These are phyloP conservation scores for Aspergillus ustus DNA, from an alignment of 2,329 filamentous ascomycete genomes.

Conservation along the genomic window DNA sequence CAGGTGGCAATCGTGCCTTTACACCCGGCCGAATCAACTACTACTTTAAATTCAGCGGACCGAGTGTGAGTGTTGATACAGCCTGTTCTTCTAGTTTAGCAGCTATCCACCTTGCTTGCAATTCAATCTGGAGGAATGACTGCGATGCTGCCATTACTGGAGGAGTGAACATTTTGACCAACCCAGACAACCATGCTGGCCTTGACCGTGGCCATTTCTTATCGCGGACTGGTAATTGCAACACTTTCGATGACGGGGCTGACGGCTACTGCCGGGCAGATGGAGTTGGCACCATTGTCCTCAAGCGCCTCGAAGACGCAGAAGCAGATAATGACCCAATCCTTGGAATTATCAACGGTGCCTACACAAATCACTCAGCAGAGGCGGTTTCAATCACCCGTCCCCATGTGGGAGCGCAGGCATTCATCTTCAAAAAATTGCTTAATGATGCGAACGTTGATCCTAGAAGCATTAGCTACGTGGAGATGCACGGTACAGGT, in stretches of 20 bases:
- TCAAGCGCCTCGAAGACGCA: conserved; percentile 82
- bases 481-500: conserved; percentile 90
- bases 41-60: conserved; percentile 77
- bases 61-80: conserved; percentile 75
- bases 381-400: conserved; percentile 84
- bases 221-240: conserved; percentile 69
- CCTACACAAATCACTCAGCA: conserved; percentile 81
- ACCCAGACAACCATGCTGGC: conserved; percentile 79
- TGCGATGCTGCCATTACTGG: conserved; percentile 82
- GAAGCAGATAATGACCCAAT: conserved; percentile 71
- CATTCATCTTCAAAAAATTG: conserved; percentile 70
- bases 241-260: conserved; percentile 79
- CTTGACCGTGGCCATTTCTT: conserved; percentile 79
- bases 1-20: conserved; percentile 63
- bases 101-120: conserved; percentile 73
- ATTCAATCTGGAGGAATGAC: conserved; percentile 74
- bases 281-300: conserved; percentile 72
- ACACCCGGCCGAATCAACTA: conserved; percentile 54
- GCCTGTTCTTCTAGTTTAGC: conserved; percentile 77
- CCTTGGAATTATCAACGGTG: conserved; percentile 74
- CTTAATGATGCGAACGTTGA: conserved; percentile 75
- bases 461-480: conserved; percentile 77
- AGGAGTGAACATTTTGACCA: conserved; percentile 76
- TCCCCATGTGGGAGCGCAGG: conserved; percentile 78
- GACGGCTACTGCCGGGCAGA: conserved; percentile 86